Percentiles rank a stretch among this genome's conserved stretches.
Evolutionary conservation across 78 protist genomes (phyloP).

Genomic region (Dictyostelium capitatum): DNA sequence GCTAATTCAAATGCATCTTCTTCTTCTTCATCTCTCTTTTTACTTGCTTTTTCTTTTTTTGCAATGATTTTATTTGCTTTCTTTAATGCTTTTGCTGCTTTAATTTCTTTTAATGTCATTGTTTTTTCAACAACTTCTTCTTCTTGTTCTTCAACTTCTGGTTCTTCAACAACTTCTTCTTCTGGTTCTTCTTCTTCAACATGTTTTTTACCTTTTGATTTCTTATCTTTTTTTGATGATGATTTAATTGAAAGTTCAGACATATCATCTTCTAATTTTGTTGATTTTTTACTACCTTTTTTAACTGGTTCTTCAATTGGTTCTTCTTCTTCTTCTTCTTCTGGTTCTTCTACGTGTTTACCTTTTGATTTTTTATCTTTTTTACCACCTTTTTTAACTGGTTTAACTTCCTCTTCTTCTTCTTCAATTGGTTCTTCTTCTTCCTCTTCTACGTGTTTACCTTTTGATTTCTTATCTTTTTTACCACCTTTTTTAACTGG

Average conservation of each 20-base stretch:
- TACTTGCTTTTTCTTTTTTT: slow-evolving; percentile 61
- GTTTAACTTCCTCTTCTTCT: slow-evolving; percentile 4
- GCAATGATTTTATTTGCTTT: slow-evolving; percentile 24
- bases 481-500: slow-evolving; percentile 58
- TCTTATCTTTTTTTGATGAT: slow-evolving; percentile 7
- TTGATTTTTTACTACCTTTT: slow-evolving; percentile 15
- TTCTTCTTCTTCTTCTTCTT: slow-evolving; percentile 44
- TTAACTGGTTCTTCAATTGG: not conserved
- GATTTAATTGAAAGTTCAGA: slow-evolving; percentile 24
- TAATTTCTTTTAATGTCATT: slow-evolving; percentile 60
- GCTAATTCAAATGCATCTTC: slow-evolving; percentile 35
- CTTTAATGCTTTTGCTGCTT: slow-evolving; percentile 56
- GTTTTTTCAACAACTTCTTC: slow-evolving; percentile 26
- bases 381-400: slow-evolving; percentile 51
- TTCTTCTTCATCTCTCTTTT: slow-evolving; percentile 62
- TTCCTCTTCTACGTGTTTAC: not conserved
- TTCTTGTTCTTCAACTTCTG: slow-evolving; percentile 53
- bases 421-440: slow-evolving; percentile 50
- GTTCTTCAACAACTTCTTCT: slow-evolving; percentile 52
- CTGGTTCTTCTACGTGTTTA: slow-evolving; percentile 37
- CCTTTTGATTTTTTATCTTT: slow-evolving; percentile 23
- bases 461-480: slow-evolving; percentile 22
- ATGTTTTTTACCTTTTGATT: not conserved
- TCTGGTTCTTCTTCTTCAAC: slow-evolving; percentile 4
- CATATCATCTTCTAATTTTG: not conserved